Percentiles rank a stretch among this genome's conserved stretches.
Evolutionary conservation across 257 asterid species (phyloP).

Genomic region (Agastache rugosa): DNA sequence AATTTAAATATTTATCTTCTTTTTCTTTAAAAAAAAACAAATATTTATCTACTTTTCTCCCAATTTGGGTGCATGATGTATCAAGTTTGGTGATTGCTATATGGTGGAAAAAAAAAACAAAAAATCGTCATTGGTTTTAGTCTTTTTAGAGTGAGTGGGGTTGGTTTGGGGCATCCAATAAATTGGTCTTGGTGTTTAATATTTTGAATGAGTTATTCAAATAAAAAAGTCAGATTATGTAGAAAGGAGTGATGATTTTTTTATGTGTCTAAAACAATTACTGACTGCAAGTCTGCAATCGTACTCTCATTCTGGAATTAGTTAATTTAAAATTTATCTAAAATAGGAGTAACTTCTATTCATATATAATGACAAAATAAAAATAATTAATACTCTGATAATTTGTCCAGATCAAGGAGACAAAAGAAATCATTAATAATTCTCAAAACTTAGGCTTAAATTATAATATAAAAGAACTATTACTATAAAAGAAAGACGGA

Average conservation of each 20-base stretch:
- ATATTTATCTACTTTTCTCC: no score
- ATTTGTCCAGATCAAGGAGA: background rate
- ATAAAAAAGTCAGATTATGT: background rate
- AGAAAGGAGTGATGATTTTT: no score
- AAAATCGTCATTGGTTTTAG: no score
- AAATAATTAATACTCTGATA: background rate
- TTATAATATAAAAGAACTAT: background rate
- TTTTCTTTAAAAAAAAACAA: no score
- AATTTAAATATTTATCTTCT: no score
- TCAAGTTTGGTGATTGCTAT: no score
- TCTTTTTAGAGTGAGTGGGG: background rate
- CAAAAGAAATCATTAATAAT: background rate
- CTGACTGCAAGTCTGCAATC: background rate
- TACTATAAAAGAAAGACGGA: background rate
- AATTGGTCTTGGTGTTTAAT: background rate
- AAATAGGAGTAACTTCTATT: background rate
- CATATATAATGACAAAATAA: background rate
- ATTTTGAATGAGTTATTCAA: background rate
- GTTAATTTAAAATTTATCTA: no score
- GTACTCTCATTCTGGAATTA: conserved; percentile 1
- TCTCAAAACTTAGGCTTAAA: background rate
- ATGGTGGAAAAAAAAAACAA: no score
- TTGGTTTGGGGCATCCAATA: background rate
- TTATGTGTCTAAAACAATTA: background rate
- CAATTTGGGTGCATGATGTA: no score